Base-by-base conservation (phyloP, 169 alveolate genomes). In the Cryptosporidium ryanae region DNA sequence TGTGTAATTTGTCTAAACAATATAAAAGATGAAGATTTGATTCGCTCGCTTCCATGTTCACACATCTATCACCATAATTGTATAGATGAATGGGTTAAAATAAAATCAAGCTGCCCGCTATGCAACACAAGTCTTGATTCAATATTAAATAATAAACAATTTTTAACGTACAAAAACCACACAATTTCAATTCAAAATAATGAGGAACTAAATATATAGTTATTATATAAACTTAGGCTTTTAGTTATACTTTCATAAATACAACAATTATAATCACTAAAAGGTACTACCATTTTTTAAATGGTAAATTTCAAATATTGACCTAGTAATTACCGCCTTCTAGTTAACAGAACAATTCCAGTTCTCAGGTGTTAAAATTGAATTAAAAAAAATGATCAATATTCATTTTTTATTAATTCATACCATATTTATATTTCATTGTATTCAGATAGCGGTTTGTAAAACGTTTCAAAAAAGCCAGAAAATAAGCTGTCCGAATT, bases 1-100 rank as follows among this genome's bases (percentile, higher is more conserved):
- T 76, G 87, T 61, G 87, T 55, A 6, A 76, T 76, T 31, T 76
- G 87, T 46, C 68, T 76, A 23, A 76, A 55, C 34, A 59, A 57
- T 76, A 76, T 76, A 25, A 10, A 12, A 13, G 87, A 76, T 5
- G 71, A 76, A 21, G 87, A 76, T 5, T 65, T 59, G 2, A 48
- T 76, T 17, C 23, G 87, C 15, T 38, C 23, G 8, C 71, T 76
- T 25, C 87, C 87, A 44, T 76, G 87, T 44, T 23, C 27, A 7
- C 87, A 76, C 44, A n/a, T 76, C 38, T 76, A 76, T 43, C 87
- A 76, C 34, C 59, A 34, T 38, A 76, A 59, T 10, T 76, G 87
- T 23, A 76, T 76, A 13, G 87, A 76, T 76, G 65, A 76, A 31
- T 76, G 87, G 87, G 71, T 76, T 23, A 61, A 76, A 23, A 55